Evolutionary conservation across 805 yeast genomes (phyloP), one percentile per base, ranked within the genome.

Genomic region (Diddensiella santjacobensis): DNA sequence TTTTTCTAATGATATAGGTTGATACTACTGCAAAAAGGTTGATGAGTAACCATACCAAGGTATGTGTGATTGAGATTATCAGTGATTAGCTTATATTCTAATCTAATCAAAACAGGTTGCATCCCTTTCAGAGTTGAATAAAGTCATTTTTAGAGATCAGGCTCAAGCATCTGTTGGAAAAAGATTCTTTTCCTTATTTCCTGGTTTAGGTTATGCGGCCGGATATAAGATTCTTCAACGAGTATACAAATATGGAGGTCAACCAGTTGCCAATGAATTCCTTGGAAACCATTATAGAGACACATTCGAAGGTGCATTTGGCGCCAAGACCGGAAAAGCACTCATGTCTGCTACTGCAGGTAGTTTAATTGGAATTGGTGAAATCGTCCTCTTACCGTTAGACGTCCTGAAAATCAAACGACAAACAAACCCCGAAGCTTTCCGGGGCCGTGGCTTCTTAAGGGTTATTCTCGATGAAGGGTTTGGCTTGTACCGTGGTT

Each of bases 381-480:
- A 93, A 72, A 88, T 93, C 66, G 90, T 93, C 31, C 74, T 93
- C 60, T 78, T 93, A 63, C 99, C 99, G 30, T 78, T 93, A 60
- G 99, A 93, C 67, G 98, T 48, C 13, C 40, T 48, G 4, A 93
- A 93, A 75, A 93, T 93, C 71, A 93, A 93, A 75, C 90, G 98
- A 74, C 99, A 93, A 77, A 93, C 99, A 47, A 93, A 93, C 75
- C 99, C 99, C n/a, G 99, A 91, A 71, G 74, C 98, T n/a, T 93
- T 93, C 80, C 84, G 83, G 70, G 99, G 99, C 60, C 86, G 99
- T 74, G 98, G 99, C 8, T 90, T 93, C 72, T 52, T 90, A 58
- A 84, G 79, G 69, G 87, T 93, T 62, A 66, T 93, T 52, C 64
- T 74, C 48, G 99, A 93, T 65, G 99, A 93, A 72, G 98, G 99